A percentile compares a stretch with the other conserved stretches of the same genome.
Conservation (phyloP, 2,329 filamentous ascomycete species). For the Pyrenochaeta sp. region DNA sequence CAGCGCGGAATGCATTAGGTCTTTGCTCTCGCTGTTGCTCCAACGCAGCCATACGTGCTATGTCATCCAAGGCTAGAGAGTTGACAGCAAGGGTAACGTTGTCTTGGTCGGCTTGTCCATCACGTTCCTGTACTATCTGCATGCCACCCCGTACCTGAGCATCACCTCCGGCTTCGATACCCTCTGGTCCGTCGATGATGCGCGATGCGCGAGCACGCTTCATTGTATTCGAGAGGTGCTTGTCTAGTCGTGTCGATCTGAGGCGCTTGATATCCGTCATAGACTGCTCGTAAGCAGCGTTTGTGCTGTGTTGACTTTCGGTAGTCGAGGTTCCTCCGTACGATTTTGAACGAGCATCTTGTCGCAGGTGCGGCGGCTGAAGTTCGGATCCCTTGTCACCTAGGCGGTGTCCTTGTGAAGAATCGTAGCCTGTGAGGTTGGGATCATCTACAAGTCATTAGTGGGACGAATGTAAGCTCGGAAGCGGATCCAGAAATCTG, state of each 20-base stretch:
- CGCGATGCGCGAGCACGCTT: slow-evolving; percentile 88
- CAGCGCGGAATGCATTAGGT: slow-evolving; percentile 79
- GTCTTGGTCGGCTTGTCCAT: slow-evolving; percentile 72
- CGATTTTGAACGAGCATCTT: slow-evolving; percentile 77
- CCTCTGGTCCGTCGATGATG: slow-evolving; percentile 88
- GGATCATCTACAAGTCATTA: slow-evolving; percentile 68
- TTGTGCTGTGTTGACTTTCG: slow-evolving; percentile 65
- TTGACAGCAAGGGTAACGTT: slow-evolving; percentile 91
- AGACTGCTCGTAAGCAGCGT: slow-evolving; percentile 84
- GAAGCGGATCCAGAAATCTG: slow-evolving; percentile 40
- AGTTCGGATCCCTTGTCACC: slow-evolving; percentile 57
- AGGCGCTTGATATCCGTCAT: slow-evolving; percentile 93
- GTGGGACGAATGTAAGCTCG: slow-evolving; percentile 40
- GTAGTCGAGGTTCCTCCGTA: slow-evolving; percentile 68
- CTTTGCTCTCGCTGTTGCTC: slow-evolving; percentile 93
- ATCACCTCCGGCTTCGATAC: slow-evolving; percentile 75
- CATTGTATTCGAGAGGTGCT: slow-evolving; percentile 91
- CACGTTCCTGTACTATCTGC: slow-evolving; percentile 82
- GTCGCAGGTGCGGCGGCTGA: slow-evolving; percentile 64
- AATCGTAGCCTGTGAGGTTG: slow-evolving; percentile 71
- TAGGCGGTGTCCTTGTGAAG: slow-evolving; percentile 68
- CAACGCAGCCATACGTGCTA: slow-evolving; percentile 92
- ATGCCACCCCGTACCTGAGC: slow-evolving; percentile 66
- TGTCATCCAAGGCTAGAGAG: slow-evolving; percentile 92
- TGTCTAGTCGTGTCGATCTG: slow-evolving; percentile 91